Base-by-base conservation (phyloP, 495 filamentous ascomycete species). In the Aspergillus avenaceus region DNA sequence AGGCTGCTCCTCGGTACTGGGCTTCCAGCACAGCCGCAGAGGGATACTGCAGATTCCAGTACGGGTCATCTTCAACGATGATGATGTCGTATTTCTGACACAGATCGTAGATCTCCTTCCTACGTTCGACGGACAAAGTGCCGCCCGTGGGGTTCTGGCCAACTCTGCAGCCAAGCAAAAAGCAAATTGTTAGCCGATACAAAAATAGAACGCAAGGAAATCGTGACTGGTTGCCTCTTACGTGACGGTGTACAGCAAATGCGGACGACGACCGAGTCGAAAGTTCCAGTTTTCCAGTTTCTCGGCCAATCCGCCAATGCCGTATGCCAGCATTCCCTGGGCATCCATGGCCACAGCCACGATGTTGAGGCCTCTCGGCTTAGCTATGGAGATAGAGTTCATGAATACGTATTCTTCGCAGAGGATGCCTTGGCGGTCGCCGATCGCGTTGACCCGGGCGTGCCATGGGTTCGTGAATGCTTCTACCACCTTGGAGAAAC, bases 41-140 rank as follows among this genome's bases (percentile, higher is more conserved):
- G 2, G 88, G 88, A 56, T 80, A 96, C 60, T 96, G 92, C 11
- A 97, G 78, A 61, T 93, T 92, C 88, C 90, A 97, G 70, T 97
- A 97, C 2, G 92, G 92, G 48, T 95, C 91, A 61, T 97, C 92
- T 68, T 97, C 92, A 55, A 95, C 72, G 52, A 97, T 96, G 58
- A 96, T 81, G 49, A 97, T 82, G 65, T 97, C 90, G 66, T 89
- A 93, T 57, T 82, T 81, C 55, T 80, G 80, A 71, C 90, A 96
- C 28, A 96, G 63, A 7, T 75, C 77, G 65, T 96, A 96, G 38
- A 96, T 79, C 41, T 88, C 84, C 52, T 80, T 85, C 47, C 88
- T 78, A 27, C 92, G 83, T 50, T 83, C 66, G 4, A 91, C 53
- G 16, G 83, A 81, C 3, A 91, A 67, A 2, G 85, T 84, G 14